Evolutionary conservation across 192 early-diverging fungal species (phyloP).

Genomic region (Tieghemiomyces parasiticus): DNA sequence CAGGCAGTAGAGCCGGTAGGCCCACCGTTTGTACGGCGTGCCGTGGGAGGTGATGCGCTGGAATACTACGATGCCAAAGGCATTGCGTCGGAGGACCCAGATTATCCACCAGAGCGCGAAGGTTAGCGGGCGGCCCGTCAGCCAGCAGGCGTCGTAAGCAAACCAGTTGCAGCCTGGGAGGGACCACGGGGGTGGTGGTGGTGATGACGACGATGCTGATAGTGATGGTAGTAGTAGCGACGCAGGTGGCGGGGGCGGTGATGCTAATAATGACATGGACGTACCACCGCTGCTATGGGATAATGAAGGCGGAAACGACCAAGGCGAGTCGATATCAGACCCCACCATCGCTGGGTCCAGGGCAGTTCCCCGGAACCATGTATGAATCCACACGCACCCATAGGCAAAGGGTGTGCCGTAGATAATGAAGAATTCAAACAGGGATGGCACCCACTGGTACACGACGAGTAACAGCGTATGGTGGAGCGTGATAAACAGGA

Average conservation of each 20-base stretch:
- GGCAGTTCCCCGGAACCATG: not conserved
- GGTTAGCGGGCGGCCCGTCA: not conserved
- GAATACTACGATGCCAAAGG: slow-evolving; percentile 1
- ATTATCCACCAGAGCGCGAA: slow-evolving; percentile 10
- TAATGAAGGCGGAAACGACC: not conserved
- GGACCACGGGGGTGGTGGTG: not conserved
- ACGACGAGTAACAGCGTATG: not conserved
- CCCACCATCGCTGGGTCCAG: not conserved
- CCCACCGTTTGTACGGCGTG: slow-evolving; percentile 13
- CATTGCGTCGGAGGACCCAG: slow-evolving; percentile 2
- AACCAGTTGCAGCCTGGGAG: too few species aligned
- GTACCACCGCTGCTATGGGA: not conserved
- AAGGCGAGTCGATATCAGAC: not conserved
- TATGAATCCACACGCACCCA: slow-evolving; percentile 3
- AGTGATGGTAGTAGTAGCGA: too few species aligned
- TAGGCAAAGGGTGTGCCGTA: slow-evolving; percentile 8
- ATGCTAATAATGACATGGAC: not conserved
- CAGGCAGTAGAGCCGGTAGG: slow-evolving; percentile 25
- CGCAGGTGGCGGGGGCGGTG: too few species aligned
- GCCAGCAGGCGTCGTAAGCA: too few species aligned
- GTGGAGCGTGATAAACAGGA: not conserved
- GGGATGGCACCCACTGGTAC: not conserved
- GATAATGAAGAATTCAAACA: not conserved
- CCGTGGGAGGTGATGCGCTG: not conserved
- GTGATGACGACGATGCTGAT: too few species aligned